Conservation (phyloP, 495 filamentous ascomycete genomes). For the Recurvomyces mirabilis region DNA sequence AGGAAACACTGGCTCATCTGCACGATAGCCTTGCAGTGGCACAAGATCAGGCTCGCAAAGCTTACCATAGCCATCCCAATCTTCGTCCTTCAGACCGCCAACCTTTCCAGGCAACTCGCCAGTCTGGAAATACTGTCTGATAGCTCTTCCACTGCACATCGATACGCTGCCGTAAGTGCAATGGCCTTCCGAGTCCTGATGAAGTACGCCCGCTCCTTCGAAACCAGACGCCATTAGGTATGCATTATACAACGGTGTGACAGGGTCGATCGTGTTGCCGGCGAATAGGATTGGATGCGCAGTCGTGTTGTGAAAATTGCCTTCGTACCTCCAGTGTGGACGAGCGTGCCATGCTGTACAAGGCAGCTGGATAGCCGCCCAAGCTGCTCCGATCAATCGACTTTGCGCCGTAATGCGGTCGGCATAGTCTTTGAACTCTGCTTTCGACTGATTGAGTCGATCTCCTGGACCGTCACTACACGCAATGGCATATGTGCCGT, state of each 20-base stretch:
- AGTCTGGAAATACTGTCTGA: conserved; percentile 29
- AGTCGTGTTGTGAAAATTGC: conserved; percentile 39
- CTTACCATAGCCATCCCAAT: conserved; percentile 4
- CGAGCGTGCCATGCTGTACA: conserved; percentile 49
- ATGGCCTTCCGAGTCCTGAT: conserved; percentile 42
- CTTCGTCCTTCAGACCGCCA: conserved; percentile 3
- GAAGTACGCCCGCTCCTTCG: conserved; percentile 39
- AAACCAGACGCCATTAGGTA: conserved; percentile 33
- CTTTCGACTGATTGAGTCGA: conserved; percentile 31
- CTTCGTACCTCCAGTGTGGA: conserved; percentile 48
- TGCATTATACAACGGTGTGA: conserved; percentile 36
- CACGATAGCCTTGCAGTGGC: conserved; percentile 10
- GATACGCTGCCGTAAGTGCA: conserved; percentile 21
- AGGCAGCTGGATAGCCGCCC: conserved; percentile 43
- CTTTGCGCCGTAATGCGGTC: conserved; percentile 38
- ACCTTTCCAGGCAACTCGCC: conserved; percentile 22
- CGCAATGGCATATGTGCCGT: conserved; percentile 46
- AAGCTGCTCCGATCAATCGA: conserved; percentile 43
- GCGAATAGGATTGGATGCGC: conserved; percentile 41
- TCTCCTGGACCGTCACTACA: conserved; percentile 47
- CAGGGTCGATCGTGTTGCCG: conserved; percentile 39
- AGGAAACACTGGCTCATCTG: conserved; percentile 1
- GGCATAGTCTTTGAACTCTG: conserved; percentile 40
- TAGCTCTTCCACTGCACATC: conserved; percentile 19
- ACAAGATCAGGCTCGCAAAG: conserved; percentile 6